Evolutionary conservation across 208 protist species (phyloP), one percentile per base, ranked within the genome.

Genomic region (Crithidia bombi): DNA sequence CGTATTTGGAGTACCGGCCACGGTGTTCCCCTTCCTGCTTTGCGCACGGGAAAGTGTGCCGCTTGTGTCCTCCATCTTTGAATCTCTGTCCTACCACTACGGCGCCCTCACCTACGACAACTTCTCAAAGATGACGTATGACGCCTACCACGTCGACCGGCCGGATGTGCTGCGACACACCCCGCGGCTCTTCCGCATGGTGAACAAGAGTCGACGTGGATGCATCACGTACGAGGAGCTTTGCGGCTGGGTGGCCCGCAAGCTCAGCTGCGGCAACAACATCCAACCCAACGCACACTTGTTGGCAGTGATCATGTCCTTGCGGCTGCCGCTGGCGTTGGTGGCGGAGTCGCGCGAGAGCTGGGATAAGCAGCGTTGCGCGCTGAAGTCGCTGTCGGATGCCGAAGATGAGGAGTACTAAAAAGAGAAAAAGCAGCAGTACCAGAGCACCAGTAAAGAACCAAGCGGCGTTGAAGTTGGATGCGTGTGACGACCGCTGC

Each of bases 211-310:
- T 12, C 84, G 88, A 1, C 79, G 79, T 12, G 91, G 88, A 21
- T 82, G 81, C 61, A 90, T 96, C 64, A 89, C 76, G 19, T 94
- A 88, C 65, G 91, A 96, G 67, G 91, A 96, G 72, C 66, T 96
- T 19, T 96, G 91, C 58, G 68, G 80, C 9, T 96, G 89, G 88
- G 75, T 96, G 69, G 91, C 87, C 15, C 83, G 87, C 12, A 92
- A 93, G 72, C 77, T 96, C 10, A 93, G 86, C 57, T 89, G 82
- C 49, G 86, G 88, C 32, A 78, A 75, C 59, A 85, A 86, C 33
- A 26, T 79, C 19, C 73, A 79, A 17, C 91, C 91, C 0, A 83
- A 96, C 51, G 79, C 79, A 43, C 91, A 92, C 41, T 62, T 96
- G 19, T 30, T 92, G 15, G 81, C 86, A 4, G 88, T 83, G 15